These are phyloP conservation scores for Platismatia glauca DNA, from an alignment of 495 filamentous ascomycete species.

Conservation along the genomic window DNA sequence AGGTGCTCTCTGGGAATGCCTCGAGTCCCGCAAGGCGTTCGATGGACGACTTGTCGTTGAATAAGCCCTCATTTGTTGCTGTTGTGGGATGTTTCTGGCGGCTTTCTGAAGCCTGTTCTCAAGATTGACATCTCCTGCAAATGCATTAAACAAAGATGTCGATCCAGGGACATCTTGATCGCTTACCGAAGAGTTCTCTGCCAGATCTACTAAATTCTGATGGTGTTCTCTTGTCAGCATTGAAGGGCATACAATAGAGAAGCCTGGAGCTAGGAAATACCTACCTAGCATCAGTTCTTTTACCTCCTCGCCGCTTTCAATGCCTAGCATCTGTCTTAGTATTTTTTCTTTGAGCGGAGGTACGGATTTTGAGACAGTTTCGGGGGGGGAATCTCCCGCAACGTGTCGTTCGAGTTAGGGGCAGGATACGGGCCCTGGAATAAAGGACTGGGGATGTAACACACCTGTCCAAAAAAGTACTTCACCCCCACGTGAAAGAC, in stretches of 20 bases:
- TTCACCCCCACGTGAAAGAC: conserved; percentile 71
- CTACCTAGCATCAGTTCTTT: conserved; percentile 66
- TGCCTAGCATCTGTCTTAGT: conserved; percentile 30
- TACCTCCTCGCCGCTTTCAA: conserved; percentile 76
- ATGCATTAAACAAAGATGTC: not conserved
- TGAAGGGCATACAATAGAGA: not conserved
- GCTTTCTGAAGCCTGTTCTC: conserved; percentile 75
- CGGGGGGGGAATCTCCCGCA: not conserved
- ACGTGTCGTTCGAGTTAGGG: not conserved
- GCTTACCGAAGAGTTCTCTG: conserved; percentile 75
- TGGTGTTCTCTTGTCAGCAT: not conserved
- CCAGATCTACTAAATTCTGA: conserved; percentile 69
- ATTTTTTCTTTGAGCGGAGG: not conserved
- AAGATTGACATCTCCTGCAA: conserved; percentile 52
- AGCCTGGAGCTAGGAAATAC: not conserved
- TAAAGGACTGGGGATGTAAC: not conserved
- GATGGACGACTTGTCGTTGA: conserved; percentile 38
- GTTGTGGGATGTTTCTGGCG: conserved; percentile 49
- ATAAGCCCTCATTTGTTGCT: conserved; percentile 55
- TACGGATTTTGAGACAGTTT: not conserved
- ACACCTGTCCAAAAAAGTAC: conserved; percentile 89
- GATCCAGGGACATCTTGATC: no score
- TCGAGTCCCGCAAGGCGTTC: conserved; percentile 35
- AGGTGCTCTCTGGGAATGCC: conserved; percentile 9
- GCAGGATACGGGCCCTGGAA: not conserved